A percentile compares a stretch with the other conserved stretches of the same genome.
Evolutionary conservation across 2,329 filamentous ascomycete genomes (phyloP).

Genomic region (Amauroascus niger): DNA sequence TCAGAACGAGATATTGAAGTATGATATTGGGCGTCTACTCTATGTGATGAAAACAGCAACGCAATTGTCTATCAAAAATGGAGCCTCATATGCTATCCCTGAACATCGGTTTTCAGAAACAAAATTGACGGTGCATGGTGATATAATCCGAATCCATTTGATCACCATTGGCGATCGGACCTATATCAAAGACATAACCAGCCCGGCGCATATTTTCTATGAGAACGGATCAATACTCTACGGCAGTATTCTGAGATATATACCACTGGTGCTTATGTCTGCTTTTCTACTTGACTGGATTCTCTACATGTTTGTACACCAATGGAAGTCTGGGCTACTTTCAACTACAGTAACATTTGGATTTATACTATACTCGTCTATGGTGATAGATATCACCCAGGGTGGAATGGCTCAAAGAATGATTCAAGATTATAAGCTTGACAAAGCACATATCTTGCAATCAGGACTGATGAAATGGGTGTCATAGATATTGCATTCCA

Average conservation of each 20-base stretch:
- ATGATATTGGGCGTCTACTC: conserved; percentile 14
- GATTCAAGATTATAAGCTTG: conserved; percentile 11
- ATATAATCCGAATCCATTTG: conserved; percentile 10
- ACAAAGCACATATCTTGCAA: conserved; percentile 12
- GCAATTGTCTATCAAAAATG: conserved; percentile 2
- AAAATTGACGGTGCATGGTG: conserved; percentile 5
- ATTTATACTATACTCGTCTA: conserved; percentile 3
- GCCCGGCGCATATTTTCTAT: not conserved
- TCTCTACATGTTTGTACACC: not conserved
- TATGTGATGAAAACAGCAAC: conserved; percentile 16
- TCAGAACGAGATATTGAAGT: conserved; percentile 13
- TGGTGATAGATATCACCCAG: not conserved
- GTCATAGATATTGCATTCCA: conserved; percentile 16
- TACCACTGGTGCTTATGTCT: not conserved
- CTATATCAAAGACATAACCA: conserved; percentile 14
- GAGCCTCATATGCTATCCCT: not conserved
- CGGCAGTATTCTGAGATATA: not conserved
- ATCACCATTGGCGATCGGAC: conserved; percentile 11
- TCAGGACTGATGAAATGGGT: conserved; percentile 14
- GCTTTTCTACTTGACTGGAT: conserved; percentile 4
- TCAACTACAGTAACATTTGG: not conserved
- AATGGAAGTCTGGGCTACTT: conserved; percentile 4
- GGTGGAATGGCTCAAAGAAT: not conserved
- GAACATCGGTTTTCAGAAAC: conserved; percentile 10
- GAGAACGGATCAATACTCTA: not conserved